Evolutionary conservation across 306 rosid species (phyloP).

Genomic region (Cicer yamashitae): DNA sequence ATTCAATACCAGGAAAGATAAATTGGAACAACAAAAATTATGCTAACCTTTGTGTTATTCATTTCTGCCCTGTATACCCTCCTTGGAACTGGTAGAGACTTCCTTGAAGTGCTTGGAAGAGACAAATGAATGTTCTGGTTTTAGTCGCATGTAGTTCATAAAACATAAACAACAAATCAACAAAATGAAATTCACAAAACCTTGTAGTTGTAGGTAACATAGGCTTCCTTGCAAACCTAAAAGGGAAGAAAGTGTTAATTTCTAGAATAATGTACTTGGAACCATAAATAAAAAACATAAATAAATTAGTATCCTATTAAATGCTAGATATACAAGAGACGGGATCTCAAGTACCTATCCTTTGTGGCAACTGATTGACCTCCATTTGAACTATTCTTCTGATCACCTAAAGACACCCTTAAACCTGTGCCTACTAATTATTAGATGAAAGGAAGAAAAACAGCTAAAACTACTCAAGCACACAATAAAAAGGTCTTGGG

Average conservation of each 20-base stretch:
- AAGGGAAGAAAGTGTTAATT: conserved; percentile 27
- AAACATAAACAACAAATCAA: conserved; percentile 23
- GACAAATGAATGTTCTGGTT: conserved; percentile 40
- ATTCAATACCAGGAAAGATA: conserved; percentile 3
- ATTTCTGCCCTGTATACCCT: conserved; percentile 52
- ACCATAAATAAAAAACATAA: neutral
- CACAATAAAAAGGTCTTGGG: conserved; percentile 16
- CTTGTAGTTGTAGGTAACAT: conserved; percentile 57
- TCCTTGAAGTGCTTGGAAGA: conserved; percentile 59
- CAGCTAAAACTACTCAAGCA: conserved; percentile 36
- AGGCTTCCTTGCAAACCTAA: conserved; percentile 59
- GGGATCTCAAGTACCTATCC: conserved; percentile 63
- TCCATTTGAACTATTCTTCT: conserved; percentile 49
- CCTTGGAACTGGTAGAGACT: conserved; percentile 71
- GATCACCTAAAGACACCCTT: conserved; percentile 51
- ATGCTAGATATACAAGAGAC: conserved; percentile 33
- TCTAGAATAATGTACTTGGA: conserved; percentile 22
- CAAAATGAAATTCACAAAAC: conserved; percentile 46
- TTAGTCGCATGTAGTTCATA: conserved; percentile 42
- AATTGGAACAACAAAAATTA: conserved; percentile 14
- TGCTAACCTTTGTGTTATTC: conserved; percentile 59
- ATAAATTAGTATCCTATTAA: conserved; percentile 13
- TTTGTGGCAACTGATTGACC: conserved; percentile 53
- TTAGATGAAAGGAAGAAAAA: conserved; percentile 26
- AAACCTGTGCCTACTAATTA: conserved; percentile 42